These are phyloP conservation scores for Naganishia randhawae DNA, from an alignment of 768 basidiomycete genomes.

Conservation along the genomic window DNA sequence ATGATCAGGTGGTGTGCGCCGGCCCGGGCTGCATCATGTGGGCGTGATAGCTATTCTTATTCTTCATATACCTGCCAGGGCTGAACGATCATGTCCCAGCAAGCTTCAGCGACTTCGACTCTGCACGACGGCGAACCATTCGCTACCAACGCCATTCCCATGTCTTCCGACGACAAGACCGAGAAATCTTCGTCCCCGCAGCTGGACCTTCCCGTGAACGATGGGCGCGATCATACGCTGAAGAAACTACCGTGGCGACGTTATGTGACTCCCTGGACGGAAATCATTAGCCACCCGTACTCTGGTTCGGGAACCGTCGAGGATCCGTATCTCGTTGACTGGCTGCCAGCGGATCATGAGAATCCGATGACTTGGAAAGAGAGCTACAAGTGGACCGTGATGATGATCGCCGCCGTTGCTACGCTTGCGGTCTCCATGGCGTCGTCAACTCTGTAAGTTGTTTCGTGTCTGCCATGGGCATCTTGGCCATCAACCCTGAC, in stretches of 20 bases:
- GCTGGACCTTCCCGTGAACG: not conserved
- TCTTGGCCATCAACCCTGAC: too few relatives aligned
- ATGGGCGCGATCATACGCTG: conserved; percentile 34
- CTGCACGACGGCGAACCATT: not conserved
- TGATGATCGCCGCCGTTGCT: conserved; percentile 37
- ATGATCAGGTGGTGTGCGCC: not conserved
- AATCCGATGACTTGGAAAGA: conserved; percentile 44
- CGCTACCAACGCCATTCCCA: not conserved
- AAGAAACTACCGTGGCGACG: conserved; percentile 40
- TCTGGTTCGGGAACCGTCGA: conserved; percentile 42
- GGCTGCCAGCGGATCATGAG: conserved; percentile 41
- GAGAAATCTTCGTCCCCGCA: too few relatives aligned
- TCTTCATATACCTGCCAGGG: not conserved
- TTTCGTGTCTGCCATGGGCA: not conserved
- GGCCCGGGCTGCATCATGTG: not conserved
- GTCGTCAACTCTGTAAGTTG: conserved; percentile 40
- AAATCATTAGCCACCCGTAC: conserved; percentile 39
- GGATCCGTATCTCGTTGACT: conserved; percentile 48
- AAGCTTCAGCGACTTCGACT: conserved; percentile 3
- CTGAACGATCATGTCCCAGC: not conserved
- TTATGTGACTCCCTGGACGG: conserved; percentile 41
- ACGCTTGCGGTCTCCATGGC: conserved; percentile 48
- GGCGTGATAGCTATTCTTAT: not conserved
- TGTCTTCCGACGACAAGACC: not conserved
- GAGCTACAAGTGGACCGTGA: conserved; percentile 43